Evolutionary conservation across 1,284 basidiomycete species (phyloP), one percentile per base, ranked within the genome.

Genomic region (Microbotryum intermedium): DNA sequence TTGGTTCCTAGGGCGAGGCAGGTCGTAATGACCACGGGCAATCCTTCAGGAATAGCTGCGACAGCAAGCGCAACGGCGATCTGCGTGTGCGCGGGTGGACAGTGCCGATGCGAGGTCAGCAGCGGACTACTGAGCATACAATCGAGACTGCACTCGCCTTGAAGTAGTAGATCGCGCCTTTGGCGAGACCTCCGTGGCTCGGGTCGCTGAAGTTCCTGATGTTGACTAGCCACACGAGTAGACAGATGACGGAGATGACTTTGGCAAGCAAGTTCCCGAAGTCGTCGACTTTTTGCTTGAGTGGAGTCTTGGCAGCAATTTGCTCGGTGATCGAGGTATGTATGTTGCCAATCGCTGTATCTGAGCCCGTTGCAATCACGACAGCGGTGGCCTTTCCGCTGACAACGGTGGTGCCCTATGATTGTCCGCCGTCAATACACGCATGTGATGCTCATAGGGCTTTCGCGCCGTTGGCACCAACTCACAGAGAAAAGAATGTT

Each of bases 11-110:
- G 81, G 9, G 93, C 92, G 49, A 97, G 78, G 74, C 90, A 94
- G n/a, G 90, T 90, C 8, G 93, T 97, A 71, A 95, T 94, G 64
- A 97, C 92, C 51, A 90, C 91, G 39, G 93, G 90, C 16, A 97
- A 79, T 64, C 92, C 93, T 75, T 97, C 92, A 0, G 93, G 92
- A 70, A 95, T 95, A 51, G 92, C 92, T 59, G 93, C 92, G 49
- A 97, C 92, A 20, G 93, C 92, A 43, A 97, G 79, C 4, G 93
- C 90, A 50, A 97, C 93, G 42, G 92, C 93, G 71, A 97, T 95
- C 79, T 68, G 46, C 16, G 30, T n/a, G 18, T 10, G 5, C 25
- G 8, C 7, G 28, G 6, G n/a, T 23, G n/a, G 30, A 28, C 39
- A 7, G 44, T 46, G 28, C 10, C 10, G 4, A 28, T 26, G 8